These are phyloP conservation scores for Asterochloris erici DNA, from an alignment of 139 green algal genomes.

Conservation along the genomic window DNA sequence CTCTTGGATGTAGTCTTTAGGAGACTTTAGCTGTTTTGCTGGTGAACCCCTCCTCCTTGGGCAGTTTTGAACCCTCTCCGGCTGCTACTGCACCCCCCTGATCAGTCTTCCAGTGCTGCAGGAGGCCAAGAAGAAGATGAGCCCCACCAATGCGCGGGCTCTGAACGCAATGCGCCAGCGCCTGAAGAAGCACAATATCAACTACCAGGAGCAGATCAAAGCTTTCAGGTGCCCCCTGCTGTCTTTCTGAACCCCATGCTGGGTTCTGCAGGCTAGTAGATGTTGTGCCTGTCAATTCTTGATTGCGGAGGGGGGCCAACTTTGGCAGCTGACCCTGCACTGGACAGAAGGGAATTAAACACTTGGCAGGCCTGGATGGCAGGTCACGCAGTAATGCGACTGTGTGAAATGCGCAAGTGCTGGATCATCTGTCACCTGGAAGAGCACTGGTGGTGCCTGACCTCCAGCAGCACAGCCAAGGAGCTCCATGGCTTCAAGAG, in stretches of 20 bases:
- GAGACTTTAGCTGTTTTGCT: not conserved
- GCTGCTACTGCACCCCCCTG: conserved; percentile 35
- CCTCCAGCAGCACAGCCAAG: too few species aligned
- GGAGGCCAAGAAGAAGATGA: conserved; percentile 94
- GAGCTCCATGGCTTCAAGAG: too few species aligned
- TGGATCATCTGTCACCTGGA: too few species aligned
- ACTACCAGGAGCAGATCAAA: conserved; percentile 56
- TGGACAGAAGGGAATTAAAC: too few species aligned
- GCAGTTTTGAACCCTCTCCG: too few species aligned
- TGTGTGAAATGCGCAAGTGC: too few species aligned
- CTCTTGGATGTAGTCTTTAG: not conserved
- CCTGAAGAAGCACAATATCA: conserved; percentile 91
- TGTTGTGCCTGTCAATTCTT: too few species aligned
- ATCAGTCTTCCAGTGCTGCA: conserved; percentile 48
- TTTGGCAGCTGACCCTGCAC: not conserved
- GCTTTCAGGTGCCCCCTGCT: conserved; percentile 37
- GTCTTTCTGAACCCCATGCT: too few species aligned
- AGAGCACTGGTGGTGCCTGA: too few species aligned
- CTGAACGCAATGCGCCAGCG: conserved; percentile 96
- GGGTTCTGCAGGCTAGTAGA: too few species aligned
- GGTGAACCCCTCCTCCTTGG: conserved; percentile 42
- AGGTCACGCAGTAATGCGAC: too few species aligned
- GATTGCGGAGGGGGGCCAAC: not conserved
- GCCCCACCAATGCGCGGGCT: conserved; percentile 88
- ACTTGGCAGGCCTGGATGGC: too few species aligned